These are phyloP conservation scores for Zychaea mexicana DNA, from an alignment of 371 early-diverging fungal genomes.

Conservation along the genomic window DNA sequence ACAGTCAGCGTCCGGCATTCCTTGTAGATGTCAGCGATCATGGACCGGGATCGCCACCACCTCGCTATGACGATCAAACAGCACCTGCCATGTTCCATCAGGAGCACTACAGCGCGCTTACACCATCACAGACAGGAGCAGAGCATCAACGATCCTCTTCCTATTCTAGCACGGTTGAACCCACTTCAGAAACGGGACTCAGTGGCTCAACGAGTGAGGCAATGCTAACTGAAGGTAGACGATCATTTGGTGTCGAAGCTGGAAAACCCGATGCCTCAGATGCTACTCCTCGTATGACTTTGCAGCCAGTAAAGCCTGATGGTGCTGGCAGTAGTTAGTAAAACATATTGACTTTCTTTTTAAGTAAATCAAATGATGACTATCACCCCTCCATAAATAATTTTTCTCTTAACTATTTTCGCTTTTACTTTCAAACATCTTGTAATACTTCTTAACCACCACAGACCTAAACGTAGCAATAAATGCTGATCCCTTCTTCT, in stretches of 20 bases:
- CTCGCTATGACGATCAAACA: background rate
- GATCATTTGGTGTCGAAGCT: background rate
- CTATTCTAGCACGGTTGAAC: background rate
- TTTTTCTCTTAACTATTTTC: too few species aligned
- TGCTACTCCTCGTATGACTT: background rate
- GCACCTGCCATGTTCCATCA: background rate
- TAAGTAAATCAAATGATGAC: too few species aligned
- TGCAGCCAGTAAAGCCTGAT: background rate
- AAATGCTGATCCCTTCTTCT: too few species aligned
- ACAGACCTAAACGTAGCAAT: too few species aligned
- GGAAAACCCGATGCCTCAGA: background rate
- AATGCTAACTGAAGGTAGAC: background rate
- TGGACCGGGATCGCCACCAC: background rate
- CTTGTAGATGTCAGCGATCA: background rate
- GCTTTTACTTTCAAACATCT: too few species aligned
- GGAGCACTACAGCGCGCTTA: background rate
- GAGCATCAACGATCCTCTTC: background rate
- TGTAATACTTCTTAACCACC: too few species aligned
- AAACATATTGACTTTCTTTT: too few species aligned
- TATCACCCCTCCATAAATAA: too few species aligned
- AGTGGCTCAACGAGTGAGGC: background rate
- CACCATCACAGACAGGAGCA: background rate
- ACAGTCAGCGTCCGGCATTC: background rate
- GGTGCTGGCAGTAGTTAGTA: too few species aligned
- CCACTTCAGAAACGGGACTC: background rate